Evolutionary conservation across 2,329 filamentous ascomycete genomes (phyloP).

Genomic region (Exophiala viscosa): DNA sequence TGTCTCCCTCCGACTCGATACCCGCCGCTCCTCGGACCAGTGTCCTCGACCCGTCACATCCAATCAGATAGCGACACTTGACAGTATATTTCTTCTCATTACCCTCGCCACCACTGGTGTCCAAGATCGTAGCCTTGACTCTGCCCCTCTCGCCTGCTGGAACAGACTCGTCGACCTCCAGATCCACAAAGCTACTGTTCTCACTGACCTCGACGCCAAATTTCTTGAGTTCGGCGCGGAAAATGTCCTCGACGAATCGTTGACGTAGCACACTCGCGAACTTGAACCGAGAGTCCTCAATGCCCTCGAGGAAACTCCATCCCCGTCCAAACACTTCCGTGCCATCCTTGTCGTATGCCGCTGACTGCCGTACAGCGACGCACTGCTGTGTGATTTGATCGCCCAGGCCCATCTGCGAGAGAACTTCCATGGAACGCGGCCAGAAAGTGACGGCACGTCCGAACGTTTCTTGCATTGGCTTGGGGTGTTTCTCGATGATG

Average conservation of each 20-base stretch:
- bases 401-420: constrained; percentile 50
- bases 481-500: constrained; percentile 50
- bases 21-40: constrained; percentile 46
- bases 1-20: constrained; percentile 50
- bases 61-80: constrained; percentile 48
- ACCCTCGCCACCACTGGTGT: constrained; percentile 29
- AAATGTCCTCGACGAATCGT: constrained; percentile 54
- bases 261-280: constrained; percentile 55
- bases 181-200: constrained; percentile 37
- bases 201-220: constrained; percentile 37
- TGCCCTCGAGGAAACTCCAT: constrained; percentile 54
- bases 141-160: constrained; percentile 23
- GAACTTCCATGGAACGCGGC: constrained; percentile 50
- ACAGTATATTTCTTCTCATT: constrained; percentile 28
- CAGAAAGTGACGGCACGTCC: constrained; percentile 55
- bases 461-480: constrained; percentile 50
- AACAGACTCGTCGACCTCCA: constrained; percentile 38
- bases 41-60: constrained; percentile 51
- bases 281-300: constrained; percentile 51
- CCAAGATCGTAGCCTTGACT: constrained; percentile 31
- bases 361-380: constrained; percentile 51
- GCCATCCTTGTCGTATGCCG: constrained; percentile 47
- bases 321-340: constrained; percentile 45
- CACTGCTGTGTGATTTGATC: constrained; percentile 51
- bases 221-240: constrained; percentile 41